Evolutionary conservation across 306 rosid genomes (phyloP).

Genomic region (Castanea sativa): DNA sequence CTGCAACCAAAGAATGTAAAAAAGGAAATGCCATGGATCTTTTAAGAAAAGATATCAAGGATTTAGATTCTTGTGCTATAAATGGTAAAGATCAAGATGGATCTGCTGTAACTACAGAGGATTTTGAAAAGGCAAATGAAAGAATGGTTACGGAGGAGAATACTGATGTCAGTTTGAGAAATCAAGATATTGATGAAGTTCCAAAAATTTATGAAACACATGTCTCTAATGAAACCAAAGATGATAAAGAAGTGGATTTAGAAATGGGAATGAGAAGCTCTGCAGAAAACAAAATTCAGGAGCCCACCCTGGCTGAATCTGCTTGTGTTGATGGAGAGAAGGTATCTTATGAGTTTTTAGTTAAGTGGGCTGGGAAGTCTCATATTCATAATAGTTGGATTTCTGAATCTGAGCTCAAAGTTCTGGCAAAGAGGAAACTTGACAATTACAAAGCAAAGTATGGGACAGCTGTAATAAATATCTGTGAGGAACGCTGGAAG

Average conservation of each 20-base stretch:
- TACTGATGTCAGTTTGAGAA: constrained; percentile 35
- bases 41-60: constrained; percentile 33
- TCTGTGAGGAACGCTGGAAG: constrained; percentile 93
- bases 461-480: constrained; percentile 74
- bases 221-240: constrained; percentile 43
- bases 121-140: constrained; percentile 45
- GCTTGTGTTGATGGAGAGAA: constrained; percentile 44
- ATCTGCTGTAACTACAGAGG: constrained; percentile 47
- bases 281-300: constrained; percentile 50
- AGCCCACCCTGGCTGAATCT: constrained; percentile 47
- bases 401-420: constrained; percentile 86
- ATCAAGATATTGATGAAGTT: constrained; percentile 39
- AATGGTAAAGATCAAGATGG: constrained; percentile 45
- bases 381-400: constrained; percentile 93
- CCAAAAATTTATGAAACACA: constrained; percentile 42
- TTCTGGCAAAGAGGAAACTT: constrained; percentile 90
- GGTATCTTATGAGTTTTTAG: constrained; percentile 62
- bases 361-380: constrained; percentile 97
- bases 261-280: constrained; percentile 39
- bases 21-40: constrained; percentile 50
- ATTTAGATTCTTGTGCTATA: constrained; percentile 33
- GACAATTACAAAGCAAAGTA: constrained; percentile 97
- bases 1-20: constrained; percentile 60
- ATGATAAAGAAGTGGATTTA: constrained; percentile 36
- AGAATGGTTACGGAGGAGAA: constrained; percentile 38